Evolutionary conservation across 805 yeast species (phyloP), one percentile per base, ranked within the genome.

Genomic region (Ogataea parapolymorpha): DNA sequence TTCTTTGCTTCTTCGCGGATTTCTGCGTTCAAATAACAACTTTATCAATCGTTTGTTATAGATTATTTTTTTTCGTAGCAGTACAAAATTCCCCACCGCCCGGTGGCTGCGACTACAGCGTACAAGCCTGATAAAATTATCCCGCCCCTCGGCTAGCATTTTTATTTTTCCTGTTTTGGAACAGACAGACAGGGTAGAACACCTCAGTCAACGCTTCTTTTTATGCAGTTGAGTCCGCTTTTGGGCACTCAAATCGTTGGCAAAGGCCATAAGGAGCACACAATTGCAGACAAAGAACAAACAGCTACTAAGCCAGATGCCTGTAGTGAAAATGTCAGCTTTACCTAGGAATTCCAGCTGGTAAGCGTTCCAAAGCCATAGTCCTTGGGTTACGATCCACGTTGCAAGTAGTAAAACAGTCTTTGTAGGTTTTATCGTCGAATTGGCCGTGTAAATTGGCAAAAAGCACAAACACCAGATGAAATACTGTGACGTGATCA

Each of bases 401-500:
- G 78, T 55, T 0, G 58, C 42, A 1, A 78, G 45, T 28, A 75
- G 66, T 0, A 62, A 11, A 0, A 70, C 2, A 1, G 85, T 85
- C 36, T 62, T 65, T 7, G 33, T 46, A 1, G 65, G 43, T 1
- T 61, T 42, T 3, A 73, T 49, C 2, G 54, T 59, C 0, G 87
- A 69, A 7, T 65, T 57, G 2, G 81, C 68, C 6, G 88, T 58
- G 53, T 68, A 82, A 40, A 85, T 77, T 2, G 99, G 98, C 31
- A 91, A 61, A 49, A 90, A 78, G 11, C 89, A 85, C 52, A 93
- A 65, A 56, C 84, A 93, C 99, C 99, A 93, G 47, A 91, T 78
- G 63, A 93, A 93, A 63, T 93, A 93, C 66, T 93, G 99, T 1
- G 96, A 87, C 0, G 99, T 93, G 55, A 88, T 81, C 16, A 85